Base-by-base conservation (phyloP, 2,329 filamentous ascomycete genomes). In the Cladosporium sp. region DNA sequence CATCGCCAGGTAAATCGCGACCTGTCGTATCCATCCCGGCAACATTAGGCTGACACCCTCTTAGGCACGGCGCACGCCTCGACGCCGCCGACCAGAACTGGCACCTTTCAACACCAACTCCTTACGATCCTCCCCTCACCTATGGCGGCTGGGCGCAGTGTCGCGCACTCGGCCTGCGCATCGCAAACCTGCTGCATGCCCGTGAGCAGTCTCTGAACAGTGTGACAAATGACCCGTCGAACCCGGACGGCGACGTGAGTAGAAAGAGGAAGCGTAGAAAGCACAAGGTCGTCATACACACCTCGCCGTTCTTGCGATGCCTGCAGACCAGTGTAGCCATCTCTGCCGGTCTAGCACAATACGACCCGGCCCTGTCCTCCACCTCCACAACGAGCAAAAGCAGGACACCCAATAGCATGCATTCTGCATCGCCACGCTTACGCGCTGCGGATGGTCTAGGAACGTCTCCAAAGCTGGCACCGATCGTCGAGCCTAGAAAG, bases 61-160 rank as follows among this genome's bases (percentile, higher is more conserved):
- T 43, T 55, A 85, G 93, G 72, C 93, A 98, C 71, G 93, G 93
- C 65, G 88, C 91, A 63, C 86, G 93, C 61, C 85, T 98, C 54
- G 93, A 98, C 70, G 89, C 89, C 52, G 90, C 91, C 57, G 91
- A 98, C 77, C 90, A 91, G 68, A 83, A 89, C 69, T 98, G 93
- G 93, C 89, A 96, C 70, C 79, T 95, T 51, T 87, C 87, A 31
- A 95, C 93, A 5, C 87, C 91, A 1, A 91, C 89, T 5, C 93
- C 93, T 2, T 98, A 97, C 75, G 92, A 98, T 60, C 89, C 93
- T 59, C 93, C 93, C 46, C 78, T 98, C 54, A 95, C 91, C 2
- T 97, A 96, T 67, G 88, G 89, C 61, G 93, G 93, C 59, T 96
- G 93, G 87, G 82, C 85, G 11, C 93, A 97, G 70, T 85, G 87